Conservation (phyloP, 441 rosid genomes). For the Euphorbia corollata region DNA sequence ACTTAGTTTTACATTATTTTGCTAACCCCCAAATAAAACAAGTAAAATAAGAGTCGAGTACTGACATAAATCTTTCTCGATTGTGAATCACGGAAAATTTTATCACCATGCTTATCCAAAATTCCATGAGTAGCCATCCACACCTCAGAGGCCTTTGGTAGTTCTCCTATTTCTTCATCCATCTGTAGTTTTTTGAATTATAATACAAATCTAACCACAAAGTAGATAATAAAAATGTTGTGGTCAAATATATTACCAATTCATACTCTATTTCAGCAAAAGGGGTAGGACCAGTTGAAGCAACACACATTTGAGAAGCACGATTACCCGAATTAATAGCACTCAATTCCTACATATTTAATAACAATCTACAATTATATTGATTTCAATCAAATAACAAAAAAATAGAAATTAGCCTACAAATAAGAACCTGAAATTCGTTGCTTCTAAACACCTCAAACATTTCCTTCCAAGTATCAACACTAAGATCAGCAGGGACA, state of each 20-base stretch:
- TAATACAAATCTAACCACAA: too few species aligned
- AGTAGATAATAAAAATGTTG: not conserved
- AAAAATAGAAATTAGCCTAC: not conserved
- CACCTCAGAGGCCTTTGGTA: not conserved
- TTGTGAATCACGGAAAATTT: not conserved
- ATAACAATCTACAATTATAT: not conserved
- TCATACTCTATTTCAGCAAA: not conserved
- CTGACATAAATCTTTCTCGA: not conserved
- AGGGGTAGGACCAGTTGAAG: too few species aligned
- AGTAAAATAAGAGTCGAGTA: not conserved
- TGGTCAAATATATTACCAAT: not conserved
- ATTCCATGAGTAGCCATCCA: slow-evolving; percentile 5
- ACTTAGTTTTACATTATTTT: too few species aligned
- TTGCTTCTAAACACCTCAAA: too few species aligned
- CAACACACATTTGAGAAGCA: not conserved
- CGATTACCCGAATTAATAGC: not conserved
- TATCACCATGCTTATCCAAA: not conserved
- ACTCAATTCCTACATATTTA: not conserved
- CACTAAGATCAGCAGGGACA: too few species aligned
- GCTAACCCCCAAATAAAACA: too few species aligned
- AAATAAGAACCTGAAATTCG: too few species aligned
- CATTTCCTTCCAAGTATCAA: too few species aligned
- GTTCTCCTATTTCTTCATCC: not conserved
- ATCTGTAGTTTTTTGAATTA: not conserved
- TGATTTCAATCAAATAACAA: not conserved